These are phyloP conservation scores for Tephrocybe sp. DNA, from an alignment of 768 basidiomycete genomes.

Conservation along the genomic window DNA sequence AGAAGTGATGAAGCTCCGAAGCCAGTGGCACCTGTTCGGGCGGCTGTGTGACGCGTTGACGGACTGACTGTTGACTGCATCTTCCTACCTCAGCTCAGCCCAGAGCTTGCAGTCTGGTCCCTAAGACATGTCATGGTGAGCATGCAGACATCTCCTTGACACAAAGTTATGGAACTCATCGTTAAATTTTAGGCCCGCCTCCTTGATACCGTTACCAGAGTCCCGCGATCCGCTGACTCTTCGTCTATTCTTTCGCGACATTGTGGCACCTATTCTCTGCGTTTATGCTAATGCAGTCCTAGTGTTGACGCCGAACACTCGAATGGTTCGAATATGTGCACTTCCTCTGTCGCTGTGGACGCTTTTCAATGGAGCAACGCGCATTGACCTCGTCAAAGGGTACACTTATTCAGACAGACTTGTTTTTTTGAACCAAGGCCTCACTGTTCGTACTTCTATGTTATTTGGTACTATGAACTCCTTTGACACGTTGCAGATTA, in stretches of 20 bases:
- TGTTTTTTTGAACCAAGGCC: conserved; percentile 40
- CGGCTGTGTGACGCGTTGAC: background rate
- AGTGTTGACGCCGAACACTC: conserved; percentile 45
- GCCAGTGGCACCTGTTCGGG: background rate
- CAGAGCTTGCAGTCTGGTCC: background rate
- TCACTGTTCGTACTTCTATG: conserved; percentile 33
- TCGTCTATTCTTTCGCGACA: conserved; percentile 29
- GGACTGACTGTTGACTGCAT: background rate
- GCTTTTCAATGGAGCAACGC: conserved; percentile 39
- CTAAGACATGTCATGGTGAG: conserved; percentile 17
- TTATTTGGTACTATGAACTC: background rate
- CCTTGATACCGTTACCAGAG: conserved; percentile 25
- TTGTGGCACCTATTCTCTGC: conserved; percentile 39
- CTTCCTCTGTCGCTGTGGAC: conserved; percentile 47
- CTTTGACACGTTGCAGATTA: conserved; percentile 28
- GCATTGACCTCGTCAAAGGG: conserved; percentile 37
- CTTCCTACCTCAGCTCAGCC: no score
- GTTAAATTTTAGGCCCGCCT: conserved; percentile 18
- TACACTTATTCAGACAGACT: conserved; percentile 29
- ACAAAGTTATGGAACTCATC: background rate
- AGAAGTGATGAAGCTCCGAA: background rate
- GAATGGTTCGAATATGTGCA: conserved; percentile 39
- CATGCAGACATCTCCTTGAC: background rate
- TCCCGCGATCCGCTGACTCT: conserved; percentile 32
- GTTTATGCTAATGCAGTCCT: conserved; percentile 54